These are phyloP conservation scores for Aegilops sharonensis DNA, from an alignment of 176 grass and related monocot species.

Conservation along the genomic window DNA sequence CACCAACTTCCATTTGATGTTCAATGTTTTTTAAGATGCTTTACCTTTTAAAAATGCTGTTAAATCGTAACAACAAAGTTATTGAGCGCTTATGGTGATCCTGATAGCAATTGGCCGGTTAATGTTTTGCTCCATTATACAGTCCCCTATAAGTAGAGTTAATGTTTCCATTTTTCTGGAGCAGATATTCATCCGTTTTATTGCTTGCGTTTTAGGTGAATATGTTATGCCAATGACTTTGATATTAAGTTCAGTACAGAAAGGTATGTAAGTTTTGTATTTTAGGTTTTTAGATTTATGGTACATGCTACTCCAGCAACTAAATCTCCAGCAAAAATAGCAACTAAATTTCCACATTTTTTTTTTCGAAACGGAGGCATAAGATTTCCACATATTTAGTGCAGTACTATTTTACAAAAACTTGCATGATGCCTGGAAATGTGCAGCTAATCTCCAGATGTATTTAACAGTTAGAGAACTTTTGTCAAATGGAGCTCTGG, in stretches of 20 bases:
- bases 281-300: neutral
- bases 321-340: too few relatives aligned
- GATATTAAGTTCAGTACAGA: neutral
- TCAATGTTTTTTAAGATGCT: neutral
- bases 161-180: neutral
- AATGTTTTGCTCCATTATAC: neutral
- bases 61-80: neutral
- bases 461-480: neutral
- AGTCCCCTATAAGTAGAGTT: neutral
- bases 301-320: neutral
- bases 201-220: neutral
- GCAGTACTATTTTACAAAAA: too few relatives aligned
- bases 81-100: neutral
- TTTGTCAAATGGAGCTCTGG: neutral
- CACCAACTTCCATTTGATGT: neutral
- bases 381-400: too few relatives aligned
- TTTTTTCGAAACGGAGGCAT: too few relatives aligned
- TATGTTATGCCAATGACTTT: neutral
- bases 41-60: neutral
- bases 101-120: neutral
- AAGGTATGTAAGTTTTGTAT: neutral
- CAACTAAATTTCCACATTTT: too few relatives aligned
- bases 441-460: neutral
- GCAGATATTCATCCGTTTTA: neutral
- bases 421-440: neutral